Base-by-base conservation (phyloP, 1,139 yeast species). In the Kurtzmaniella quercitrusa region DNA sequence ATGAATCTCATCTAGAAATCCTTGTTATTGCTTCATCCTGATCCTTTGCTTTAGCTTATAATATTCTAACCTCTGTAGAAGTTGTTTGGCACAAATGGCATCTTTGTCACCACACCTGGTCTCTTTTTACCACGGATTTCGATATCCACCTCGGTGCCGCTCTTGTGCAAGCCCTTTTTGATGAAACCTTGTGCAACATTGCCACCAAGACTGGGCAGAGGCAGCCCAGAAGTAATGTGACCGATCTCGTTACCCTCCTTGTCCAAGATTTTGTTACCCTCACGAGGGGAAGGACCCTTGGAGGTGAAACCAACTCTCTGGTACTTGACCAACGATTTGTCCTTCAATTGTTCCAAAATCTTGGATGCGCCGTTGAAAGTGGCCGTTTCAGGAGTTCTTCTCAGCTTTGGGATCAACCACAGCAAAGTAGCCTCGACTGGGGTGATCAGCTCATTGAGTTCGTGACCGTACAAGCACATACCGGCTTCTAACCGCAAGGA, bases 391-490 rank as follows among this genome's bases (percentile, higher is more conserved):
- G 58, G 59, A 21, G 58, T 55, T 59, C 97, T 79, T 63, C 97
- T 83, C 24, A 79, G 59, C 70, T 90, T 89, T 40, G 95, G 89
- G 44, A 93, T 76, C 44, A 90, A 78, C 98, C 98, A 93, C 41
- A 88, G 75, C 53, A 93, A 75, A 1, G 93, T 81, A 0, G 95
- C 95, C 56, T 90, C 95, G 7, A 91, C 80, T 14, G 98, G 98
- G 1, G 96, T 84, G 38, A 78, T 81, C n/a, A 70, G 66, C 55
- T 89, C 96, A 48, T 75, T 77, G 55, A 93, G 74, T 64, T 93
- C 98, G 61, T 90, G 87, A 4, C 98, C 98, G 56, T 93, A 93
- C 46, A 93, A 76, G 66, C 98, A 93, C 97, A 93, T 88, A 37
- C 98, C 98, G 2, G 98, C 98, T 69, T 93, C 98, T 47, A 93